Evolutionary conservation across 768 basidiomycete species (phyloP), one percentile per base, ranked within the genome.

Genomic region (Hericium erinaceus): DNA sequence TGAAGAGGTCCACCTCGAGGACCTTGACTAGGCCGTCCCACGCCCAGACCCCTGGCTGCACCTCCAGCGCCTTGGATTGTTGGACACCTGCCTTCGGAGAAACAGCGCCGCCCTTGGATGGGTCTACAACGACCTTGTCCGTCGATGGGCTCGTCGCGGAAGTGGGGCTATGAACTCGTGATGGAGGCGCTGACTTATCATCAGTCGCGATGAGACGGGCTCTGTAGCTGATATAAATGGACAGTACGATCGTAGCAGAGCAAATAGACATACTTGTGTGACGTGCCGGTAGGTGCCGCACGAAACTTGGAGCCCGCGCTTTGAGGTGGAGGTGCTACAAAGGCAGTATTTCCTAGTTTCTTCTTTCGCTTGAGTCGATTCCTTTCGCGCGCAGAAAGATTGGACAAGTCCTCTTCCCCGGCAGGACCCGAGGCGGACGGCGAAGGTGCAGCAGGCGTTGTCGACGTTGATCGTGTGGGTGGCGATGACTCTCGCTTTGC

Each of bases 291-390:
- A 7, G 87, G 69, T 15, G 84, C 73, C 6, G 85, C 68, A 41
- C 70, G 78, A 64, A 84, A 92, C 65, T 86, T 87, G 4, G 85
- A 71, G 38, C 81, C 79, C 0, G 81, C 64, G 50, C 71, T 66
- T 63, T 85, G 81, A 15, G 76, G 44, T 24, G 49, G 74, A 5
- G 77, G 81, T 12, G 85, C 78, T 15, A 93, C 91, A 64, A 92
- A 92, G 1, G 88, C 89, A 37, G 84, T 75, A 66, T 87, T 90
- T 3, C 92, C 94, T 3, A 80, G 79, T 66, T 95, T 97, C 57
- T 95, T 87, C 68, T 98, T 98, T 28, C 97, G 81, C 70, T 99
- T 99, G 37, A 98, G 75, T 50, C 95, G 82, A 68, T 97, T 97
- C 37, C 89, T 83, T 71, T 98, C 95, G 55, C 97, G 84, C 11